Percentiles rank a stretch among this genome's conserved stretches.
These are phyloP conservation scores for Leishmania mexicana DNA, from an alignment of 208 protist genomes.

Conservation along the genomic window DNA sequence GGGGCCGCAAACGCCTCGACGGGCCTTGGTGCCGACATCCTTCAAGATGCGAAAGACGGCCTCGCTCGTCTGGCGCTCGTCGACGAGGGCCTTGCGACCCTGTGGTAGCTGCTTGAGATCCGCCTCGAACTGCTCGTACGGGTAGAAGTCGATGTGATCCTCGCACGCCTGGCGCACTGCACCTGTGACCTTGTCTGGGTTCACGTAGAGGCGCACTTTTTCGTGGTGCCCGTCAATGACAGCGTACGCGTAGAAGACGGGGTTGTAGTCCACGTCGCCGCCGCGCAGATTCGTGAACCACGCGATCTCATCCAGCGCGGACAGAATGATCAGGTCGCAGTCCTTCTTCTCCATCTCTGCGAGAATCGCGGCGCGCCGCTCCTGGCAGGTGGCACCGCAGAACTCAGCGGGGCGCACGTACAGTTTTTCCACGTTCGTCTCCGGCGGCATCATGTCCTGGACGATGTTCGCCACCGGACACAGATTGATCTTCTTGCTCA, in stretches of 20 bases:
- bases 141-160: conserved; percentile 49
- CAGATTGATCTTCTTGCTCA: conserved; percentile 61
- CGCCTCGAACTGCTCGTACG: conserved; percentile 77
- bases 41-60: conserved; percentile 54
- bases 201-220: conserved; percentile 44
- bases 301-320: conserved; percentile 91
- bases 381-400: conserved; percentile 56
- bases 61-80: conserved; percentile 77
- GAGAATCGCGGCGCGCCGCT: conserved; percentile 66
- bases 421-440: conserved; percentile 28
- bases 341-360: conserved; percentile 48
- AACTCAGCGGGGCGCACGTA: conserved; percentile 68
- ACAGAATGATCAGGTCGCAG: conserved; percentile 77
- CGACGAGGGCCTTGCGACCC: conserved; percentile 56
- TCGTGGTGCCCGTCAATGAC: conserved; percentile 48
- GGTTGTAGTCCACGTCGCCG: conserved; percentile 88
- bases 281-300: conserved; percentile 94
- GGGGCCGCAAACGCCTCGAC: conserved; percentile 53
- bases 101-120: conserved; percentile 44
- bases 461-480: conserved; percentile 35
- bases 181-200: conserved; percentile 32
- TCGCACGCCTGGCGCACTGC: conserved; percentile 24
- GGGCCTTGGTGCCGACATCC: conserved; percentile 29
- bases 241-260: conserved; percentile 91
- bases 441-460: conserved; percentile 45